Evolutionary conservation across 108 stramenopile species (phyloP).

Genomic region (Cyclotella baltica): DNA sequence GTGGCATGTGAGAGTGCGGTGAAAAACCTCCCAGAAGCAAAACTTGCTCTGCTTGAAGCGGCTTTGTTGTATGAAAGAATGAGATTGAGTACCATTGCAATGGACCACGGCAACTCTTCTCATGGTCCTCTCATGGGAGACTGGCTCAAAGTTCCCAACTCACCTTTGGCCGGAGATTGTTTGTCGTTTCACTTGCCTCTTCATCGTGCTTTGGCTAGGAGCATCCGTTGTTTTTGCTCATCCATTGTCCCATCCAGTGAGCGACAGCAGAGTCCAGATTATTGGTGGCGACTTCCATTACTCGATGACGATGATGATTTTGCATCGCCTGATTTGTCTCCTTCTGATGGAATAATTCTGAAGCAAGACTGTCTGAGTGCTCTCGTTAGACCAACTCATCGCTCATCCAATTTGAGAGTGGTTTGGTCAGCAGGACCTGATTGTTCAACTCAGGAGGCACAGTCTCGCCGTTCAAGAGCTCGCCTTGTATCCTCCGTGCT

Average conservation of each 20-base stretch:
- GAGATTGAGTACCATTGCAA: slow-evolving; percentile 45
- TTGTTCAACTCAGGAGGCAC: slow-evolving; percentile 79
- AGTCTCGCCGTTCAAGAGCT: slow-evolving; percentile 71
- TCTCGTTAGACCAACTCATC: slow-evolving; percentile 71
- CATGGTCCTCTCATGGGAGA: slow-evolving; percentile 83
- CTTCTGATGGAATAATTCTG: slow-evolving; percentile 37
- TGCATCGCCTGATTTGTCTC: slow-evolving; percentile 25
- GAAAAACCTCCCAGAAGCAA: slow-evolving; percentile 83
- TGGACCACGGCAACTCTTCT: slow-evolving; percentile 25
- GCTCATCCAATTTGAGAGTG: slow-evolving; percentile 86
- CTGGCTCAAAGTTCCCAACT: slow-evolving; percentile 90
- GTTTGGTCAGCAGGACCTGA: slow-evolving; percentile 91
- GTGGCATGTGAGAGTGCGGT: slow-evolving; percentile 85
- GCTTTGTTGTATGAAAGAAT: slow-evolving; percentile 61
- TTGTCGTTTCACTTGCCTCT: slow-evolving; percentile 91
- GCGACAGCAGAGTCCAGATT: slow-evolving; percentile 55
- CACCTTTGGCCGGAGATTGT: slow-evolving; percentile 83
- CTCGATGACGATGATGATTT: slow-evolving; percentile 70
- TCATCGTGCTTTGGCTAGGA: slow-evolving; percentile 84
- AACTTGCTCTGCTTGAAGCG: slow-evolving; percentile 81
- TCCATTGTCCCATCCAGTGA: slow-evolving; percentile 71
- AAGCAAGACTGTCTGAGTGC: slow-evolving; percentile 75
- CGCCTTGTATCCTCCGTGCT: slow-evolving; percentile 75
- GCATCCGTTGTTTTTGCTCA: slow-evolving; percentile 71
- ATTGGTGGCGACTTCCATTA: slow-evolving; percentile 89